phyloP scores from a whole-genome alignment of 768 basidiomycete genomes.

The Myochromella boudieri region DNA sequence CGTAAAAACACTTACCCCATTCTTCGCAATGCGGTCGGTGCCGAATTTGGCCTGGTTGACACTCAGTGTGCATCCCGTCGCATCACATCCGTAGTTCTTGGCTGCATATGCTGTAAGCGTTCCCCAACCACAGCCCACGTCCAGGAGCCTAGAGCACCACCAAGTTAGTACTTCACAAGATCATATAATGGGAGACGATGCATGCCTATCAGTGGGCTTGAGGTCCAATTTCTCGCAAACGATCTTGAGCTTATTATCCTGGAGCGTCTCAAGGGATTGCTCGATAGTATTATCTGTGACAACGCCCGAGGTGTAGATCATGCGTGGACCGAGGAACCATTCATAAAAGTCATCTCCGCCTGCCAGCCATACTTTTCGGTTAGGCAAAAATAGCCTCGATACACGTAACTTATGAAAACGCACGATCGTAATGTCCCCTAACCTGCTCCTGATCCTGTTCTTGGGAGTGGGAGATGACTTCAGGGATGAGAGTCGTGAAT shows the following conservation, averaged over 20 bases:
- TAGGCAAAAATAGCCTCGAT: not conserved
- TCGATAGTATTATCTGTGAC: conserved; percentile 65
- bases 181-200: not conserved
- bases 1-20: conserved; percentile 49
- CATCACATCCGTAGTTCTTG: conserved; percentile 96
- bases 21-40: conserved; percentile 79
- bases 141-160: conserved; percentile 52
- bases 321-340: conserved; percentile 94
- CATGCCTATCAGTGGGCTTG: conserved; percentile 72
- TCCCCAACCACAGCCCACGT: conserved; percentile 96
- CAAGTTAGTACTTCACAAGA: conserved; percentile 22
- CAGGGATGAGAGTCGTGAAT: conserved; percentile 84
- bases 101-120: conserved; percentile 92
- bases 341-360: conserved; percentile 95
- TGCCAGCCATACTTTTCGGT: conserved; percentile 20
- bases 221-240: conserved; percentile 95
- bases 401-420: conserved; percentile 23
- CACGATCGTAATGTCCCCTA: conserved; percentile 92
- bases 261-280: conserved; percentile 89
- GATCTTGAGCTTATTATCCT: conserved; percentile 96
- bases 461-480: conserved; percentile 89
- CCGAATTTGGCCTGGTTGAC: conserved; percentile 93
- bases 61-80: conserved; percentile 91
- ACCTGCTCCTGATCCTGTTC: conserved; percentile 95
- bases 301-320: conserved; percentile 97